These are phyloP conservation scores for Solanum pinnatisectum DNA, from an alignment of 257 asterid genomes.

Conservation along the genomic window DNA sequence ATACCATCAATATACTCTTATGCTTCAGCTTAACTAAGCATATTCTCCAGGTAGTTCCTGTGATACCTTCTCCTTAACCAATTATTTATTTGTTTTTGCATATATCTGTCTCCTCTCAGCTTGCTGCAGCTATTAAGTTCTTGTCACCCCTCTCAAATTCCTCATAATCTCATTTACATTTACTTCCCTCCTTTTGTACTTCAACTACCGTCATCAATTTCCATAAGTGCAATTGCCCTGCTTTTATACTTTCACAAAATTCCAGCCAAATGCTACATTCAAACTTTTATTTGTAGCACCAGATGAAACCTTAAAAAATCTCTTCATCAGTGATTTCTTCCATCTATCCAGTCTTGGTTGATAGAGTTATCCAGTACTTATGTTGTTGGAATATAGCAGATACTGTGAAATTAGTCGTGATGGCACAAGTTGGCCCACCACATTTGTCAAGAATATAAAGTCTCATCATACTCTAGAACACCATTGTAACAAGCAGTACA, in stretches of 20 bases:
- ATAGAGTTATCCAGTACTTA: background rate
- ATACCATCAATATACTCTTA: conserved; percentile 18
- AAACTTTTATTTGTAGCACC: background rate
- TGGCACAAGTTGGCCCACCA: background rate
- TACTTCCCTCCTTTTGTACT: background rate
- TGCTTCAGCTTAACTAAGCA: conserved; percentile 3
- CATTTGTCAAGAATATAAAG: background rate
- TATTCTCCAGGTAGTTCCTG: background rate
- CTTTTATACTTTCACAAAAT: background rate
- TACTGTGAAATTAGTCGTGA: background rate
- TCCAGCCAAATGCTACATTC: background rate
- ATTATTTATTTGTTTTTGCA: background rate
- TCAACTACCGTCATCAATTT: background rate
- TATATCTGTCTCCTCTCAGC: background rate
- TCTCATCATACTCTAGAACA: background rate
- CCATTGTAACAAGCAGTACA: background rate
- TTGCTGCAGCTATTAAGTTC: background rate
- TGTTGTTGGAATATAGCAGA: background rate
- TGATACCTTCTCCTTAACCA: background rate
- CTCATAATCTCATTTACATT: background rate
- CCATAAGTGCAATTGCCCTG: background rate
- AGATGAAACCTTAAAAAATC: background rate
- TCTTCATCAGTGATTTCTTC: background rate
- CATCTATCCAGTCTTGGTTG: background rate
- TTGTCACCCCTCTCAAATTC: background rate